Base-by-base conservation (phyloP, 352 stramenopile species). In the Sclerospora graminicola region DNA sequence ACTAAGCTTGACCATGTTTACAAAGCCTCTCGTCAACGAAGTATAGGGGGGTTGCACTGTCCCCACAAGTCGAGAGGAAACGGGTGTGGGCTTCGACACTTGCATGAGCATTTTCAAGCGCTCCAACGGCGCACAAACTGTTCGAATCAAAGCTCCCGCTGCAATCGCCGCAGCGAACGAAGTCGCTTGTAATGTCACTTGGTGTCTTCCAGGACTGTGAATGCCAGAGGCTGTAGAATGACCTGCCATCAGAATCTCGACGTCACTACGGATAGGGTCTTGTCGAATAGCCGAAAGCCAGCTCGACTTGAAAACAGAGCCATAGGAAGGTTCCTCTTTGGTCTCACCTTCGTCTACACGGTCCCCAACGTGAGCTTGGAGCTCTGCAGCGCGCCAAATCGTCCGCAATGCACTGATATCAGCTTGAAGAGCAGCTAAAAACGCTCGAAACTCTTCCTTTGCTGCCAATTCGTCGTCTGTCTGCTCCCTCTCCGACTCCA, bases 71-170 rank as follows among this genome's bases (percentile, higher is more conserved):
- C 39, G 21, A 2, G 46, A 14, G 29, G 31, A 23, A 21, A 28
- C 58, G 2, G 67, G 66, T 6, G 57, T 67, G 2, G 53, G 57
- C 1, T 54, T 49, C 13, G 62, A 37, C 5, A 83, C 46, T 45
- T 93, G 81, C 61, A 85, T 86, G 8, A 90, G 47, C 20, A 93
- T 88, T 40, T 93, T 93, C 8, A 93, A 41, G 0, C 81, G 68
- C 45, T 93, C 81, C 2, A 93, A 50, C 8, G 81, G 81, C 4
- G 81, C 81, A 43, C 65, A 83, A 8, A 61, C 66, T 6, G 78
- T 86, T 19, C 81, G 72, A 6, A 69, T 67, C 10, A 87, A 43
- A 9, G 56, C 61, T n/a, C 78, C 76, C 19, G 78, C 71, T 0
- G 68, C 48, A 29, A 93, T 88, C 10, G 81, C 76, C 5, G 78